Evolutionary conservation across 2,329 filamentous ascomycete species (phyloP), one percentile per base, ranked within the genome.

Genomic region (Colletotrichum viniferum): DNA sequence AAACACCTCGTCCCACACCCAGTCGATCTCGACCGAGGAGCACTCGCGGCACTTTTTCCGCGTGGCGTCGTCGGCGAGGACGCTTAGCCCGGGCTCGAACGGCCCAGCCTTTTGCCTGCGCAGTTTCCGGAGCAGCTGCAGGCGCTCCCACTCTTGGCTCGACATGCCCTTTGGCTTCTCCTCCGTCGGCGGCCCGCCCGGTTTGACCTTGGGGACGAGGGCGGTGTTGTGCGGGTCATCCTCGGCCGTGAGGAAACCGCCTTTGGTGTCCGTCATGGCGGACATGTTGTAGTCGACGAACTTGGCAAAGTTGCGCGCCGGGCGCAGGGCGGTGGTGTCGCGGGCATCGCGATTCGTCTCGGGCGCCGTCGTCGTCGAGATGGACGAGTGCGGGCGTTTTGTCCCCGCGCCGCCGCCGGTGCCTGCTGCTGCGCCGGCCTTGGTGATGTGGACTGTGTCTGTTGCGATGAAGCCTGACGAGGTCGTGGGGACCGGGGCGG

Each of bases 251-350:
- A 99, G 85, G 84, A 99, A 99, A 1, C 97, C 97, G 77, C 97
- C 97, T 82, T 98, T 98, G 1, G 96, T 98, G 83, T 99, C 97
- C 8, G 94, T 97, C 96, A 99, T 98, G 85, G 96, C 94, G 82
- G 94, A 96, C 85, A 99, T 97, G 84, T 99, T 97, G 86, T 98
- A 98, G 82, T 99, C 97, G 81, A 99, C 96, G 82, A 94, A 98
- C 83, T 97, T 96, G 76, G 94, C 92, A 79, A 98, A 98, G 81
- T 97, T 98, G 81, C 93, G 91, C 62, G 95, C 95, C 1, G 96
- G 94, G 71, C 92, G 92, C 65, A 97, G 92, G 58, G 83, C 87
- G 77, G 88, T 83, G 79, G 81, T 83, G 78, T 84, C 86, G 64
- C 92, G 89, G 7, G 92, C 94, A 88, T 97, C 94, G 80, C 95